phyloP scores from a whole-genome alignment of 345 rosid genomes.

The Salix dunnii region DNA sequence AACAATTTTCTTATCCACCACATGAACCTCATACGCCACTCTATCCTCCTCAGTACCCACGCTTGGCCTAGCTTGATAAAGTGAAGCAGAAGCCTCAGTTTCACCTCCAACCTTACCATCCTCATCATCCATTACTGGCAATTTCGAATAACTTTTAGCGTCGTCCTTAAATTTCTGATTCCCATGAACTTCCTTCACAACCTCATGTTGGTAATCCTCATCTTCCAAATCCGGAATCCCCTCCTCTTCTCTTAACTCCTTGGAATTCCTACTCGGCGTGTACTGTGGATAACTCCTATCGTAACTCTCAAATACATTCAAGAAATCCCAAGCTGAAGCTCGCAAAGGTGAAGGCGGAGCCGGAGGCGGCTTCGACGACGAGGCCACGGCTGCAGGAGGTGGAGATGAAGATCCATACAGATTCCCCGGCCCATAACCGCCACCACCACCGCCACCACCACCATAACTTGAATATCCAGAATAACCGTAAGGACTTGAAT shows the following conservation, averaged over 20 bases:
- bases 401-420: constrained; percentile 33
- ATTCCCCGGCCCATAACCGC: constrained; percentile 34
- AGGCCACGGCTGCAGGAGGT: constrained; percentile 17
- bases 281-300: constrained; percentile 49
- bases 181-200: constrained; percentile 63
- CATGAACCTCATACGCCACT: constrained; percentile 65
- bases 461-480: constrained; percentile 37
- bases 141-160: constrained; percentile 2
- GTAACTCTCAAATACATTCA: constrained; percentile 53
- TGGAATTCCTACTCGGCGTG: constrained; percentile 64
- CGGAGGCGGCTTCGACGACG: constrained; percentile 65
- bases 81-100: constrained; percentile 33
- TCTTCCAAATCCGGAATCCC: constrained; percentile 97
- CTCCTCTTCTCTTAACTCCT: constrained; percentile 80
- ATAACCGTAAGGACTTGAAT: constrained; percentile 24
- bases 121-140: constrained; percentile 11
- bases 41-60: constrained; percentile 43
- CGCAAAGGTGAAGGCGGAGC: constrained; percentile 80
- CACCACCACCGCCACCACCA: constrained; percentile 26
- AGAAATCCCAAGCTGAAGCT: constrained; percentile 71
- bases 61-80: constrained; percentile 44
- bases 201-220: constrained; percentile 58
- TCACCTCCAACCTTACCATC: constrained; percentile 27
- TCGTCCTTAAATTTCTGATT: constrained; percentile 38
- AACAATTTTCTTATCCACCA: constrained; percentile 83